Conservation (phyloP, 192 early-diverging fungal genomes). For the Spizellomyces sp. region DNA sequence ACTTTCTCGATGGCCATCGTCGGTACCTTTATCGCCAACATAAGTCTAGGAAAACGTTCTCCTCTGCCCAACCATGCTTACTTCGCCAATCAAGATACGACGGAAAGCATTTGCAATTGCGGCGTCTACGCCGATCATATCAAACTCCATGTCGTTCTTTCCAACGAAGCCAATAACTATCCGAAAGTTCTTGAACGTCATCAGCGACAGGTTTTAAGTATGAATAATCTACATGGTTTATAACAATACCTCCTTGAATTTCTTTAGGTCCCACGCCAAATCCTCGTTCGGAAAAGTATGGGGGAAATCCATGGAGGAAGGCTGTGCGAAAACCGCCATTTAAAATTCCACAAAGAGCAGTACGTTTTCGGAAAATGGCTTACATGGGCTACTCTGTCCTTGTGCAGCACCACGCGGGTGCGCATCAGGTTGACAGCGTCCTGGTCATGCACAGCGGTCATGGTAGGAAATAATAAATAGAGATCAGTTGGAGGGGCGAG, state of each 20-base stretch:
- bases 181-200: neutral
- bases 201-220: too few relatives aligned
- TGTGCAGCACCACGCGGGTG: slow-evolving; percentile 66
- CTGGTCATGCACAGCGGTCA: neutral
- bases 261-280: slow-evolving; percentile 63
- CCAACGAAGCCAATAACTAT: slow-evolving; percentile 69
- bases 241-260: slow-evolving; percentile 65
- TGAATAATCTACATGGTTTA: neutral
- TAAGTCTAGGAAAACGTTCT: too few relatives aligned
- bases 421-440: slow-evolving; percentile 43
- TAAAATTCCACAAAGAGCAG: neutral
- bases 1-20: slow-evolving; percentile 98
- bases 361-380: slow-evolving; percentile 3
- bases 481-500: too few relatives aligned
- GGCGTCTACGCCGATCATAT: slow-evolving; percentile 91
- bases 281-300: slow-evolving; percentile 67
- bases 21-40: slow-evolving; percentile 61
- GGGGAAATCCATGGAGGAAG: slow-evolving; percentile 79
- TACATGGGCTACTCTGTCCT: slow-evolving; percentile 72
- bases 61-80: slow-evolving; percentile 13
- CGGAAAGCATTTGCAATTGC: slow-evolving; percentile 94
- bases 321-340: slow-evolving; percentile 43
- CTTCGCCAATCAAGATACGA: slow-evolving; percentile 91
- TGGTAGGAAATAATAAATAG: too few relatives aligned
- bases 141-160: slow-evolving; percentile 89